phyloP scores from a whole-genome alignment of 1,284 basidiomycete species.

The Pseudozyma hubeiensis region DNA sequence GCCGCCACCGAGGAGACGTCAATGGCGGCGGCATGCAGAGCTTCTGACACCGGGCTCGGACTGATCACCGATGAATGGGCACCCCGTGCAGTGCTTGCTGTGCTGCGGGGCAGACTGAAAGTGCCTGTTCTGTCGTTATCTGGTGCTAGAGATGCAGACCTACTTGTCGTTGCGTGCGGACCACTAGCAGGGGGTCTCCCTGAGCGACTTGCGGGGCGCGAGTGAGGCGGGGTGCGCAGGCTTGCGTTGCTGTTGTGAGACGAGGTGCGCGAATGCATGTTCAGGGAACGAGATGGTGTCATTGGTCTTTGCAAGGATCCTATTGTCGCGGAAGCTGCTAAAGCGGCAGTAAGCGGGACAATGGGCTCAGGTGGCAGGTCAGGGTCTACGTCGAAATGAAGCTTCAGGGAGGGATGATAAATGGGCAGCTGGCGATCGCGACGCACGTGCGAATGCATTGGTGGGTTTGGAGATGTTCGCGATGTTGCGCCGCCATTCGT shows the following conservation, averaged over 20 bases:
- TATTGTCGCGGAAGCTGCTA: neutral
- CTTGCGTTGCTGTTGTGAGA: slow-evolving; percentile 24
- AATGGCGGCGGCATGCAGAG: slow-evolving; percentile 3
- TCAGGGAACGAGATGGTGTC: slow-evolving; percentile 25
- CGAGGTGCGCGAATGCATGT: slow-evolving; percentile 32
- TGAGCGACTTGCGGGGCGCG: slow-evolving; percentile 37
- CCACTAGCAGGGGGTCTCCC: slow-evolving; percentile 16
- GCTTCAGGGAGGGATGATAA: slow-evolving; percentile 60
- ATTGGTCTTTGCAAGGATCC: slow-evolving; percentile 21
- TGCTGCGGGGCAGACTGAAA: neutral
- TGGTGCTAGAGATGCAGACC: slow-evolving; percentile 17
- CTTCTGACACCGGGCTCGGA: slow-evolving; percentile 18
- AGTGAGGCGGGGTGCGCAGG: slow-evolving; percentile 33
- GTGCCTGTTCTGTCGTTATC: slow-evolving; percentile 8
- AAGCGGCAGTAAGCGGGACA: slow-evolving; percentile 2
- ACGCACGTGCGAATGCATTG: slow-evolving; percentile 9
- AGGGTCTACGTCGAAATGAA: slow-evolving; percentile 56
- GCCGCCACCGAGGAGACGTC: slow-evolving; percentile 24
- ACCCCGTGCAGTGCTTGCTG: slow-evolving; percentile 9
- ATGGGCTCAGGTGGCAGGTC: slow-evolving; percentile 36
- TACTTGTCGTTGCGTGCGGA: slow-evolving; percentile 16
- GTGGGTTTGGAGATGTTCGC: slow-evolving; percentile 9
- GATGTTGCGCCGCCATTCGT: neutral
- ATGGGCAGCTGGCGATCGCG: slow-evolving; percentile 47
- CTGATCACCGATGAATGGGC: slow-evolving; percentile 12